Base-by-base conservation (phyloP, 2,329 filamentous ascomycete genomes). In the Cladosporium oxysporum region DNA sequence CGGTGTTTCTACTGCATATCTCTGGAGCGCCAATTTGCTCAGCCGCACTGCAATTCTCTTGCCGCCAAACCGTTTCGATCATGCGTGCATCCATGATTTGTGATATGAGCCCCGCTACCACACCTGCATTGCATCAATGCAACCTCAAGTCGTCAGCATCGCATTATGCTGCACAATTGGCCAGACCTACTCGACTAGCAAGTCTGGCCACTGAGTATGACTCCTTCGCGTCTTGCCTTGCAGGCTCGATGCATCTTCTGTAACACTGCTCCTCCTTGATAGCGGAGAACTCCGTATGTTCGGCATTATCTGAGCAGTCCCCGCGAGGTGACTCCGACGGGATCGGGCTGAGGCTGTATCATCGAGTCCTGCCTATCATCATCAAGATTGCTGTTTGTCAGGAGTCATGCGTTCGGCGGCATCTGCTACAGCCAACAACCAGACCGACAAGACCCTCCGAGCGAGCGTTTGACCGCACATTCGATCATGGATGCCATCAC, bases 141-240 rank as follows among this genome's bases (percentile, higher is more conserved):
- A 53, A 53, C 50, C 50, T 53, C 50, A 33, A n/a, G 50, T 53
- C 14, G 50, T 53, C 26, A 53, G 28, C 50, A n/a, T 31, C n/a
- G 28, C 28, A n/a, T 6, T 53, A 18, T 53, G 50, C 50, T 10
- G 50, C 50, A 53, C 16, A 1, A 53, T 1, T 18, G 50, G 50
- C 50, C 28, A 26, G 12, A 14, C 14, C 50, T n/a, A 3, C 31
- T 14, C 10, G 16, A 31, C 23, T 28, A 28, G 50, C 14, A 28
- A 33, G 16, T 53, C 28, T 53, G 26, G 50, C 50, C 50, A 28
- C 11, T n/a, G 50, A 53, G 26, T 5, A 31, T 5, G 6, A 53
- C 29, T 53, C 50, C 50, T 53, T 53, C 50, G 50, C 26, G 14
- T 52, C 8, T n/a, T 31, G 18, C 28, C 50, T 31, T 53, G 26